Evolutionary conservation across 331 rosid species (phyloP), one percentile per base, ranked within the genome.

Genomic region (Arachis monticola): DNA sequence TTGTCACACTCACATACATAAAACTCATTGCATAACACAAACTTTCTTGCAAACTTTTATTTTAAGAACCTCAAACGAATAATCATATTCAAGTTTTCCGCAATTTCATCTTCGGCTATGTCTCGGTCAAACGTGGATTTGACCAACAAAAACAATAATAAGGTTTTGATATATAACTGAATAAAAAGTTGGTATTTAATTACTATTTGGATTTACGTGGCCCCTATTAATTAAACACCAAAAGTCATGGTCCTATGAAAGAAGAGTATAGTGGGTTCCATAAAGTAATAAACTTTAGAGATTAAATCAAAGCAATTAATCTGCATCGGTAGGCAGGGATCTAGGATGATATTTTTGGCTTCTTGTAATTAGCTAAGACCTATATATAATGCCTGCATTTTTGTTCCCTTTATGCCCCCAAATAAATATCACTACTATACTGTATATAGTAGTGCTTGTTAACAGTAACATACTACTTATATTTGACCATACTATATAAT

Each of bases 361-460:
- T 74, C 76, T 41, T 64, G 74, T 57, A 64, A 81, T 76, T 73
- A 46, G 59, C 40, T 6, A 40, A 10, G 4, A 51, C n/a, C 72
- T 69, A 73, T 62, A 82, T 74, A 78, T 82, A 82, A 78, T 82
- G 11, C 86, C 86, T 82, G 80, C 80, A 78, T 82, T 7, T 82
- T 73, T 78, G 64, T 77, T 68, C 72, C 60, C 80, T 77, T 58
- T 64, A 35, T 35, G 40, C 40, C 40, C 40, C 40, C 40, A 35
- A 35, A 35, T 35, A 35, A 35, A 35, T 35, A 35, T 35, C 40
- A 35, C 40, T 35, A 35, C 40, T 35, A 35, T 27, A n/a, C 59
- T 53, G 27, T 55, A 22, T 44, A 14, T 22, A 35, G 4, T 62
- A 78, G 86, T 78, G 83, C 74, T 78, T 69, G 12, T 70, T 3